phyloP scores from a whole-genome alignment of 2,329 filamentous ascomycete genomes.

The Fusarium burgessii region DNA sequence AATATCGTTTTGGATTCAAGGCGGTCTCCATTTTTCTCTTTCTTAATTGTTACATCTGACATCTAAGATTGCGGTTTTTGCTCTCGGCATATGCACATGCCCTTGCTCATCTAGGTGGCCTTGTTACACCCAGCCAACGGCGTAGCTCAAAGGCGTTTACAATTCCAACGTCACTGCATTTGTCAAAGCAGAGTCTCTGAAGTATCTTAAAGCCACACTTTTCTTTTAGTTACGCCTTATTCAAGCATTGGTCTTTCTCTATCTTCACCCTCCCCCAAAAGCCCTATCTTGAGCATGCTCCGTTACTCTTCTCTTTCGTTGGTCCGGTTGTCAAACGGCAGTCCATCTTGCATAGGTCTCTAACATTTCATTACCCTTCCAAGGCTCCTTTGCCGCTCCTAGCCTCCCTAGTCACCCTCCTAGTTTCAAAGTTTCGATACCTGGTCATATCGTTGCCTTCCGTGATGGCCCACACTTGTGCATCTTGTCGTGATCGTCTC shows the following conservation, averaged over 20 bases:
- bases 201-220: slow-evolving; percentile 44
- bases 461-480: slow-evolving; percentile 51
- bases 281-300: slow-evolving; percentile 35
- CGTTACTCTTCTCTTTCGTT: slow-evolving; percentile 41
- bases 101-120: slow-evolving; percentile 39
- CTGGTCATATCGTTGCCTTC: slow-evolving; percentile 43
- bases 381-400: slow-evolving; percentile 46
- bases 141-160: slow-evolving; percentile 41
- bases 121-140: slow-evolving; percentile 43
- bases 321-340: slow-evolving; percentile 38
- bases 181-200: slow-evolving; percentile 33
- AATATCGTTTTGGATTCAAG: slow-evolving; percentile 19
- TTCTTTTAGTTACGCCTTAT: slow-evolving; percentile 29
- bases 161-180: slow-evolving; percentile 43
- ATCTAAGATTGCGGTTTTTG: slow-evolving; percentile 35
- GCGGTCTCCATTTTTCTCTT: slow-evolving; percentile 25
- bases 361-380: slow-evolving; percentile 31
- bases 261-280: slow-evolving; percentile 47
- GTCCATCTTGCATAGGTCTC: slow-evolving; percentile 33
- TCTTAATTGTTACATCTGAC: slow-evolving; percentile 37
- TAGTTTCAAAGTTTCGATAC: slow-evolving; percentile 43
- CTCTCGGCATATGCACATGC: slow-evolving; percentile 46
- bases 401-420: slow-evolving; percentile 45
- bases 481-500: slow-evolving; percentile 52
- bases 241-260: slow-evolving; percentile 37